Evolutionary conservation across 768 basidiomycete genomes (phyloP).

Genomic region (Boletus subcaerulescens): DNA sequence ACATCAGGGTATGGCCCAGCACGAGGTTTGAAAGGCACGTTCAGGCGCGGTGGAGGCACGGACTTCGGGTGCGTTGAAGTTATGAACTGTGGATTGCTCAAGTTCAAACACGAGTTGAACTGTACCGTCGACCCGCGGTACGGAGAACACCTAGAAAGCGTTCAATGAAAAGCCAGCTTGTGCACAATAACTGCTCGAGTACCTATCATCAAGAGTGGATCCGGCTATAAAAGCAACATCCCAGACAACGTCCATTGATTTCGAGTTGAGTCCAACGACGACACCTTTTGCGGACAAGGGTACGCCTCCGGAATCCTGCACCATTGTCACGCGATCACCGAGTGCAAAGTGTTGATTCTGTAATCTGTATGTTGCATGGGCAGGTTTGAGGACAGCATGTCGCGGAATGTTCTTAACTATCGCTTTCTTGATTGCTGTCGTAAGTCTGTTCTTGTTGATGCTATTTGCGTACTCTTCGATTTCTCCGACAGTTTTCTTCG

Average conservation of each 20-base stretch:
- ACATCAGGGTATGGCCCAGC: constrained; percentile 64
- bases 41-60: constrained; percentile 46
- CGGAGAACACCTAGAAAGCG: constrained; percentile 68
- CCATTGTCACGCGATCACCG: constrained; percentile 95
- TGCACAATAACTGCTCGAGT: neutral
- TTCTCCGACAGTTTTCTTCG: constrained; percentile 80
- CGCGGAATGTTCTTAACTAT: constrained; percentile 93
- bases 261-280: constrained; percentile 83
- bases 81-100: constrained; percentile 82
- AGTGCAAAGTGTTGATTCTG: constrained; percentile 85
- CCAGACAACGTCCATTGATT: constrained; percentile 94
- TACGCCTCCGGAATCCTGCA: constrained; percentile 90
- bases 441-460: constrained; percentile 57
- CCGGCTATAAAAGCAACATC: constrained; percentile 96
- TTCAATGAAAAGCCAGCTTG: neutral
- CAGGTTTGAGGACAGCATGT: constrained; percentile 89
- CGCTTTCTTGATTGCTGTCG: constrained; percentile 77
- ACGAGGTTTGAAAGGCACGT: constrained; percentile 60
- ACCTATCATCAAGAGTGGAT: constrained; percentile 81
- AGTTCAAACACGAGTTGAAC: constrained; percentile 85
- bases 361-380: constrained; percentile 83
- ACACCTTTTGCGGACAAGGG: constrained; percentile 91
- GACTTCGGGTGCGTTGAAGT: constrained; percentile 64
- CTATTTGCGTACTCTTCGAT: constrained; percentile 76
- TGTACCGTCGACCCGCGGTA: constrained; percentile 90